A percentile compares a stretch with the other conserved stretches of the same genome.
Evolutionary conservation across 2,329 filamentous ascomycete genomes (phyloP).

Genomic region (Tolypocladium sp.): DNA sequence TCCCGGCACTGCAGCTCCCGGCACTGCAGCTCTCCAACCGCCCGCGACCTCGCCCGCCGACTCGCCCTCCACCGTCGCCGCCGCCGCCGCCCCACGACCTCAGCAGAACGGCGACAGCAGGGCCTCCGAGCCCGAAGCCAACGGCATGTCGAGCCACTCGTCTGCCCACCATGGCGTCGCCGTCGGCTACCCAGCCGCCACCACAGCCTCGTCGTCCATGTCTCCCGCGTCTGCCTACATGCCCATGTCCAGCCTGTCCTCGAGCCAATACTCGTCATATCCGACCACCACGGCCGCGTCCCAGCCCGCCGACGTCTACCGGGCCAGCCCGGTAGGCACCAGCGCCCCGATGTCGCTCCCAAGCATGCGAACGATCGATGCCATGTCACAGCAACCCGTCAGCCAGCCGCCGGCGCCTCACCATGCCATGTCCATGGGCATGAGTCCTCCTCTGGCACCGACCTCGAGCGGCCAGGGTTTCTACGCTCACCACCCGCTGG

Average conservation of each 20-base stretch:
- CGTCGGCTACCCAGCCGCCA: slow-evolving; percentile 15
- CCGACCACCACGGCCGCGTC: slow-evolving; percentile 13
- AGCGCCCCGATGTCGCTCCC: slow-evolving; percentile 23
- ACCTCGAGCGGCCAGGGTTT: slow-evolving; percentile 27
- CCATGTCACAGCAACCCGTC: slow-evolving; percentile 16
- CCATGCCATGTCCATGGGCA: slow-evolving; percentile 26
- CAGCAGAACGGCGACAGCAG: slow-evolving; percentile 23
- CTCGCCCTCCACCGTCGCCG: slow-evolving; percentile 8
- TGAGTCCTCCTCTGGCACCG: slow-evolving; percentile 20
- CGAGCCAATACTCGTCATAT: slow-evolving; percentile 21
- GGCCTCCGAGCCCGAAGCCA: slow-evolving; percentile 16
- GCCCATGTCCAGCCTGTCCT: slow-evolving; percentile 10
- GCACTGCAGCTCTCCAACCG: neutral
- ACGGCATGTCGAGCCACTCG: slow-evolving; percentile 23
- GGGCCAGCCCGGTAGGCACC: slow-evolving; percentile 17
- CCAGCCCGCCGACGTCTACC: slow-evolving; percentile 19
- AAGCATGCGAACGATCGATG: slow-evolving; percentile 32
- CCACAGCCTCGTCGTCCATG: slow-evolving; percentile 8
- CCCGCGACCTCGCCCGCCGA: slow-evolving; percentile 1
- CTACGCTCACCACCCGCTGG: slow-evolving; percentile 30
- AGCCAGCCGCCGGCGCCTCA: slow-evolving; percentile 16
- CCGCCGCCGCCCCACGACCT: slow-evolving; percentile 7
- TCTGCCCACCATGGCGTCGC: slow-evolving; percentile 14
- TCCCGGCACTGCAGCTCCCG: neutral
- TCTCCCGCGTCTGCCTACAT: slow-evolving; percentile 14